Evolutionary conservation across 768 basidiomycete species (phyloP), one percentile per base, ranked within the genome.

Genomic region (Pulveroboletus sp.): DNA sequence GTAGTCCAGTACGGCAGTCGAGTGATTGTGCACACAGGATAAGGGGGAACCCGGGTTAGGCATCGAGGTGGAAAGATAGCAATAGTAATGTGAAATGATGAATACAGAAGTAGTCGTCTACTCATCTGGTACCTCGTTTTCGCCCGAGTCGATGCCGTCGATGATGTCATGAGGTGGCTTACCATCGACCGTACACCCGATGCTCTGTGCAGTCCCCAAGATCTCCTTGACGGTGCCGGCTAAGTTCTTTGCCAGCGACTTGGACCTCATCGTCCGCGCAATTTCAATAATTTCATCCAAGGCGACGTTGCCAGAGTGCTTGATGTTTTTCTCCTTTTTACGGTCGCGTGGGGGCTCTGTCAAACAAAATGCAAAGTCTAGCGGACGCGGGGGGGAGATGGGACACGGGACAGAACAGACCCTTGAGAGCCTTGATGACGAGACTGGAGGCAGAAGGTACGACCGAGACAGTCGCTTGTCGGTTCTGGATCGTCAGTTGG

Each of bases 271-370:
- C 56, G 84, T 95, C 70, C 96, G 89, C 58, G 95, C 94, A 70
- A 97, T 94, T 58, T 93, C 86, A 68, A 89, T 72, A 65, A 99
- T 93, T 71, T 96, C 92, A 64, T 95, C 93, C 49, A 97, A 78
- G 49, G 93, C 65, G 58, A 99, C 80, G 77, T 97, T 98, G 53
- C 96, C 96, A 55, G 74, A 73, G 81, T 98, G 96, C 74, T 97
- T 97, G 78, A 99, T 96, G 81, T 98, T 99, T 81, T 99, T 99
- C 82, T 99, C 95, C 85, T 99, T 99, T 76, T 99, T 99, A 58
- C 96, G 87, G 76, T 99, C 96, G 65, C 96, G 92, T 61, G 93
- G 93, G 57, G 96, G 93, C 79, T 98, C 95, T 95, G 68, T 5
- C n/a, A n/a, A 63, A 47, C 46, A 13, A 36, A 51, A 11, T 24